Percentiles rank a stretch among this genome's conserved stretches.
Evolutionary conservation across 2,329 filamentous ascomycete species (phyloP).

Genomic region (Pseudocercospora cruenta): DNA sequence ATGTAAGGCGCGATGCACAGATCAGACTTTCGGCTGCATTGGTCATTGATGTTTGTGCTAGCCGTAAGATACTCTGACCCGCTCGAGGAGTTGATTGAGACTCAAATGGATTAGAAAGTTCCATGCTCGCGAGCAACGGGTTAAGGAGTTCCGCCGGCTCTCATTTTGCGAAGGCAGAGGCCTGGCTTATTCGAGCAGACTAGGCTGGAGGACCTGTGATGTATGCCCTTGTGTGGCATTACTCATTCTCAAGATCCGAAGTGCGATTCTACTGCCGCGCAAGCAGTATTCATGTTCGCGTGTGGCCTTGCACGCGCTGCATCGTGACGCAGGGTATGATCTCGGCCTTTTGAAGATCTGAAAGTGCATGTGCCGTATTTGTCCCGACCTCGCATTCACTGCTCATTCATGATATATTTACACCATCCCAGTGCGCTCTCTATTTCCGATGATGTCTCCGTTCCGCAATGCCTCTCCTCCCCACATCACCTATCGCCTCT

Average conservation of each 20-base stretch:
- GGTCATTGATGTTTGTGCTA: too few species aligned
- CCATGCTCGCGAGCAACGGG: too few species aligned
- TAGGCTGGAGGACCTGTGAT: too few species aligned
- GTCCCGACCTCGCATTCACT: neutral
- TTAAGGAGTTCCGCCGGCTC: too few species aligned
- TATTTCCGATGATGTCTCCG: neutral
- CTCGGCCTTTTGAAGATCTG: neutral
- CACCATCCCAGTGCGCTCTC: neutral
- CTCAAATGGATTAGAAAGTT: too few species aligned
- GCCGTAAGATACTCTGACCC: too few species aligned
- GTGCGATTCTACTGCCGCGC: neutral
- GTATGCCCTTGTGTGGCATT: neutral
- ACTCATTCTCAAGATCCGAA: neutral
- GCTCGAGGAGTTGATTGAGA: too few species aligned
- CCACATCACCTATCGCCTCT: neutral
- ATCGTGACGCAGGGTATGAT: neutral
- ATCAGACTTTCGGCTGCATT: too few species aligned
- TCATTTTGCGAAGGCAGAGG: too few species aligned
- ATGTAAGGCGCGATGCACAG: too few species aligned
- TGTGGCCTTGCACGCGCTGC: neutral
- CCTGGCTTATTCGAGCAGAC: too few species aligned
- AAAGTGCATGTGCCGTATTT: neutral
- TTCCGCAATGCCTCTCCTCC: neutral
- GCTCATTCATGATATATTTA: neutral
- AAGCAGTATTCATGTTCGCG: neutral